Base-by-base conservation (phyloP, 441 rosid species). In the Macaranga tanarius region DNA sequence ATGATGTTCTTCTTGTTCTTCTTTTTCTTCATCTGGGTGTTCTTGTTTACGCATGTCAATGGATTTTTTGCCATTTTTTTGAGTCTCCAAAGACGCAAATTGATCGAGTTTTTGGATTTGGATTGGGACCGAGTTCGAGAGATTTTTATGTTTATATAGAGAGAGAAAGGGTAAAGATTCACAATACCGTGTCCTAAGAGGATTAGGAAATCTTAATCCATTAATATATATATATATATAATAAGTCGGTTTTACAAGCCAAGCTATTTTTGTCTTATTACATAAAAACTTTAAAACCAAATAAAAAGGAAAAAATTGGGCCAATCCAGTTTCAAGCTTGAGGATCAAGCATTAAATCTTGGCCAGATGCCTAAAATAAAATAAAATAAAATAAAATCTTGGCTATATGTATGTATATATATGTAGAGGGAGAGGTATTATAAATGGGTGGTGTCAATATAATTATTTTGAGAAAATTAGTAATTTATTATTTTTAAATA, bases 161-260 rank as follows among this genome's bases (percentile, higher is more conserved):
- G 19, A 65, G 10, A 20, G 34, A 11, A 31, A 65, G 10, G 22
- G n/a, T 13, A n/a, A n/a, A n/a, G n/a, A n/a, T n/a, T n/a, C n/a
- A n/a, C n/a, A n/a, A 66, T 51, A 22, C 60, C 62, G 72, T 68
- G 62, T 68, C 61, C 47, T 67, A 3, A 13, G 5, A 10, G 60
- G 58, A 34, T 17, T 55, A 42, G 62, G 68, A 40, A 64, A 64
- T 44, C 68, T 31, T 44, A 42, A 42, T 64, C 1, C 67, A 38
- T 3, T 7, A 20, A 19, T 19, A n/a, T n/a, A n/a, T n/a, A n/a
- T n/a, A n/a, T 62, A 1, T 67, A 4, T 16, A 16, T 31, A 6
- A 12, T 1, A 31, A 52, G 71, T 52, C 71, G 71, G 71, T 45
- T 34, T 7, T 5, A 34, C 38, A 0, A 0, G 4, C 38, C 38